phyloP scores from a whole-genome alignment of 257 asterid species.

The Fraxinus anomala region DNA sequence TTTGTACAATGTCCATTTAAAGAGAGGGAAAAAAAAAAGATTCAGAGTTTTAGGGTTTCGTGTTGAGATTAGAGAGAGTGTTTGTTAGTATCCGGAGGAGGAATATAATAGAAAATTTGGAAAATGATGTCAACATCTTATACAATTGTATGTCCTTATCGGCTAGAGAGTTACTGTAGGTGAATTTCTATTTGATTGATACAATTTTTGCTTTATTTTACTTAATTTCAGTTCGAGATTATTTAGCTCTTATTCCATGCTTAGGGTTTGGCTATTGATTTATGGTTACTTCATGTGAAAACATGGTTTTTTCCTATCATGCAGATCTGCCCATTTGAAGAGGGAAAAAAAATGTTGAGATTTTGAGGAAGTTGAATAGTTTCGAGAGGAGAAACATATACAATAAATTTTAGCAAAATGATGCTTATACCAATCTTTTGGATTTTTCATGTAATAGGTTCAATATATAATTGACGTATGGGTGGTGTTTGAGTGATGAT shows the following conservation, averaged over 20 bases:
- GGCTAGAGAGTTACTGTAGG: neutral
- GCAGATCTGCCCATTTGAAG: conserved; percentile 26
- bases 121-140: too few species aligned
- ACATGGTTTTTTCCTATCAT: conserved; percentile 19
- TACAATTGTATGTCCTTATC: neutral
- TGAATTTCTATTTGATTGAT: conserved; percentile 35
- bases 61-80: conserved; percentile 12
- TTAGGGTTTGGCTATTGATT: neutral
- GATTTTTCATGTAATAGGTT: conserved; percentile 67
- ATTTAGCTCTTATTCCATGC: neutral
- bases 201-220: neutral
- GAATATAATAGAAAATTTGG: too few species aligned
- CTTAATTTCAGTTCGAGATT: neutral
- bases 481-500: too few species aligned
- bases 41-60: conserved; percentile 18
- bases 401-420: conserved; percentile 49
- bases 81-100: neutral
- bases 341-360: neutral
- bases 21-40: conserved; percentile 5
- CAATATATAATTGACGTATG: neutral
- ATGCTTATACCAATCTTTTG: conserved; percentile 76
- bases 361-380: conserved; percentile 4
- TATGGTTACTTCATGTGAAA: conserved; percentile 14
- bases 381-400: conserved; percentile 19
- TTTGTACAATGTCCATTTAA: conserved; percentile 10